A percentile compares a stretch with the other conserved stretches of the same genome.
These are phyloP conservation scores for Trifolium dubium DNA, from an alignment of 306 rosid genomes.

Conservation along the genomic window DNA sequence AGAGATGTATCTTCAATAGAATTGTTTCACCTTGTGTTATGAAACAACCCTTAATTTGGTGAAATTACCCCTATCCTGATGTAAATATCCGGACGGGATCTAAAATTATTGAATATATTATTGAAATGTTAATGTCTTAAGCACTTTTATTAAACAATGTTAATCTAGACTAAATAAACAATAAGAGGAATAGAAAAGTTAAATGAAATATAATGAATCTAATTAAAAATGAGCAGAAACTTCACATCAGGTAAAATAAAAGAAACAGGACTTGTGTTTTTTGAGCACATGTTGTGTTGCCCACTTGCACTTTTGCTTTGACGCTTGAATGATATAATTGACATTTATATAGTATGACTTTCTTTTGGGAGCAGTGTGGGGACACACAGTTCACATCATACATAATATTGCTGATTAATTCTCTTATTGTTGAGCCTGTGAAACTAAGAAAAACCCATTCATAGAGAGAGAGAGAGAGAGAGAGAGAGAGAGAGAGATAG, in stretches of 20 bases:
- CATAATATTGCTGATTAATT: slow-evolving; percentile 27
- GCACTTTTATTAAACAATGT: too few relatives aligned
- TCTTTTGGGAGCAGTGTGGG: slow-evolving; percentile 39
- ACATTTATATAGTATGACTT: slow-evolving; percentile 1
- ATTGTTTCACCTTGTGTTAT: too few relatives aligned
- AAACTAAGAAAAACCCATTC: background rate
- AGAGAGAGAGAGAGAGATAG: background rate
- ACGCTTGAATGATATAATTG: background rate
- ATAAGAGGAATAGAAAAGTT: background rate
- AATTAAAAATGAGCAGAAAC: slow-evolving; percentile 21
- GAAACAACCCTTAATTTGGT: too few relatives aligned
- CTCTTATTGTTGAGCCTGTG: background rate
- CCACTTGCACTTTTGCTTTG: slow-evolving; percentile 18
- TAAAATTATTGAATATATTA: too few relatives aligned
- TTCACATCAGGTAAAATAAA: background rate
- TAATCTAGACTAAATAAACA: background rate
- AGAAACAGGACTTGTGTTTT: slow-evolving; percentile 35
- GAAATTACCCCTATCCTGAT: background rate
- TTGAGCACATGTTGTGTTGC: slow-evolving; percentile 46
- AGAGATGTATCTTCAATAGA: too few relatives aligned
- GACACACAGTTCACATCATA: slow-evolving; percentile 31
- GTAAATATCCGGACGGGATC: background rate
- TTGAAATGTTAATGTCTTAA: background rate
- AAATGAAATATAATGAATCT: background rate
- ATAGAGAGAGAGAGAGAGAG: background rate